Percentiles rank a stretch among this genome's conserved stretches.
Conservation (phyloP, 441 rosid species). For the Brassica balearica region DNA sequence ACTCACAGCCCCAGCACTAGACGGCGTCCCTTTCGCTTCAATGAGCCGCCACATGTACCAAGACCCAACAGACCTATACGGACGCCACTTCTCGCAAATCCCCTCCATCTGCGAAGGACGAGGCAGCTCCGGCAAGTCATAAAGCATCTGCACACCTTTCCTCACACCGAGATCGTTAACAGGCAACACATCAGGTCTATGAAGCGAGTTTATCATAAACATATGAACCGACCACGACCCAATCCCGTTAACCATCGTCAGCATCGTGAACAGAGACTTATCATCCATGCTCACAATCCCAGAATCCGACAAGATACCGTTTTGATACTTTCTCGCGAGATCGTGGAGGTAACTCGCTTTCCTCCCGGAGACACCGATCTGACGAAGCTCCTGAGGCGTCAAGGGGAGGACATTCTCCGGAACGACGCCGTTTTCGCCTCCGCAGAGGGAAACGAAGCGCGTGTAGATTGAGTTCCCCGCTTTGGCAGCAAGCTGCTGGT, state of each 20-base stretch:
- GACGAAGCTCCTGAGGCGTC: constrained; percentile 78
- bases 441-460: constrained; percentile 79
- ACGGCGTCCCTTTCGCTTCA: constrained; percentile 74
- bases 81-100: constrained; percentile 91
- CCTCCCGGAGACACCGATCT: constrained; percentile 90
- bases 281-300: constrained; percentile 90
- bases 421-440: constrained; percentile 73
- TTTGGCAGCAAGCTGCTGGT: constrained; percentile 87
- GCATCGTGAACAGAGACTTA: constrained; percentile 92
- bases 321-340: constrained; percentile 87
- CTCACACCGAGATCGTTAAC: constrained; percentile 88
- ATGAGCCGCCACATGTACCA: constrained; percentile 94
- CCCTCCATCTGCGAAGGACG: constrained; percentile 95
- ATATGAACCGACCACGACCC: constrained; percentile 99
- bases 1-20: constrained; percentile 66
- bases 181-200: constrained; percentile 95
- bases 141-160: constrained; percentile 88
- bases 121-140: constrained; percentile 82
- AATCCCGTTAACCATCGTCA: constrained; percentile 97
- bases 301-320: constrained; percentile 78
- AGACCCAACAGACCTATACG: constrained; percentile 87
- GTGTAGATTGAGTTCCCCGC: constrained; percentile 94
- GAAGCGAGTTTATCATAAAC: constrained; percentile 97
- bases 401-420: constrained; percentile 77
- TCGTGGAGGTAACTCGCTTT: constrained; percentile 95